Evolutionary conservation across 1,139 yeast genomes (phyloP).

Genomic region (Ogataea hybrid): DNA sequence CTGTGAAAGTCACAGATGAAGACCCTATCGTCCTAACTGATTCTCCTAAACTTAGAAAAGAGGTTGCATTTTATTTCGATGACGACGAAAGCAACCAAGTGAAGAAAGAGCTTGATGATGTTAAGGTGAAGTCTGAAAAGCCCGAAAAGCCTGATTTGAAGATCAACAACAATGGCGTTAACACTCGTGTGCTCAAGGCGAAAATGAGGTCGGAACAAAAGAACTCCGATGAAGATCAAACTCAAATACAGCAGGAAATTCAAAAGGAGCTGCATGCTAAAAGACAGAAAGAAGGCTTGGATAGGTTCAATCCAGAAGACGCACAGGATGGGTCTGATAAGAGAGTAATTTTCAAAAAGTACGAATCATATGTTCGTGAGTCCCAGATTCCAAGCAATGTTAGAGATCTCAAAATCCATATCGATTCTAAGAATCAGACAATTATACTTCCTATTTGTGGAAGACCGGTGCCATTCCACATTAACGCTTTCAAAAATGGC

Average conservation of each 20-base stretch:
- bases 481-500: slow-evolving; percentile 90
- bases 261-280: slow-evolving; percentile 82
- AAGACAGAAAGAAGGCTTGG: slow-evolving; percentile 81
- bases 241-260: slow-evolving; percentile 76
- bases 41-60: slow-evolving; percentile 69
- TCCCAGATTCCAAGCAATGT: slow-evolving; percentile 84
- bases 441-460: slow-evolving; percentile 90
- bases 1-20: slow-evolving; percentile 64
- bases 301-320: slow-evolving; percentile 73
- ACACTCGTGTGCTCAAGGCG: slow-evolving; percentile 68
- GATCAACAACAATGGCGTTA: slow-evolving; percentile 21
- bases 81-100: slow-evolving; percentile 47
- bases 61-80: slow-evolving; percentile 81
- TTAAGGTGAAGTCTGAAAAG: slow-evolving; percentile 19
- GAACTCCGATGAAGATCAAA: slow-evolving; percentile 76
- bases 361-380: slow-evolving; percentile 92
- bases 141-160: slow-evolving; percentile 34
- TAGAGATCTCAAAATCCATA: slow-evolving; percentile 80
- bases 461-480: slow-evolving; percentile 97
- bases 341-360: slow-evolving; percentile 80
- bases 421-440: slow-evolving; percentile 85
- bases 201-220: slow-evolving; percentile 77
- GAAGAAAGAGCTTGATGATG: slow-evolving; percentile 10
- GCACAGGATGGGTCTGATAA: slow-evolving; percentile 64
- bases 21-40: slow-evolving; percentile 70